Evolutionary conservation across 225 moss, liverwort and hornwort species (phyloP), one percentile per base, ranked within the genome.

Genomic region (Polytrichum formosum): DNA sequence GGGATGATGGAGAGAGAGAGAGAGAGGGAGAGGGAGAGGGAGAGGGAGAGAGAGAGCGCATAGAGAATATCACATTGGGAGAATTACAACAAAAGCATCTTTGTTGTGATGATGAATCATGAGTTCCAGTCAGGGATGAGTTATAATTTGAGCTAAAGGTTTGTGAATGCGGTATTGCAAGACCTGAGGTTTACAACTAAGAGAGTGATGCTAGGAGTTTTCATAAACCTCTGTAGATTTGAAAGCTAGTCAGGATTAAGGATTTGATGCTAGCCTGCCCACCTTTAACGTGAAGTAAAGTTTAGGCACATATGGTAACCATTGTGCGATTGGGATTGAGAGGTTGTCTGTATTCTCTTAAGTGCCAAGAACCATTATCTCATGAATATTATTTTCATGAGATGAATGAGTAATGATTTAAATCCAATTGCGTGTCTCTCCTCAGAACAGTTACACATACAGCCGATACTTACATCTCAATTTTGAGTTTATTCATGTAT

Each of bases 131-230:
- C 23, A 26, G 23, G 54, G 53, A 27, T 28, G 23, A 67, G 10
- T 67, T 26, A 7, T 26, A 53, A 67, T 31, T 55, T 67, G 67
- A 67, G 67, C 67, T 54, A 67, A 53, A 27, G 23, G n/a, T 37
- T 13, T 67, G 53, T 54, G 23, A 25, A 54, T 23, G 13, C 13
- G 46, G 26, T 22, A 17, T 20, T 53, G 25, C 53, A 67, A 22
- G 53, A 26, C 67, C 23, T 55, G 53, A n/a, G 67, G 17, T 67
- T 25, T 26, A 53, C 26, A 53, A 19, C 53, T 13, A n/a, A 55
- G 54, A 67, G n/a, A 46, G 21, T 17, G 67, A 54, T 55, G 25
- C 26, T 26, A 28, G 26, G 5, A 67, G 10, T 5, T 54, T 18
- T 18, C 28, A 53, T 26, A 22, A 55, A 53, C 53, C 16, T 26